Evolutionary conservation across 192 early-diverging fungal species (phyloP), one percentile per base, ranked within the genome.

Genomic region (Coemansia sp.): DNA sequence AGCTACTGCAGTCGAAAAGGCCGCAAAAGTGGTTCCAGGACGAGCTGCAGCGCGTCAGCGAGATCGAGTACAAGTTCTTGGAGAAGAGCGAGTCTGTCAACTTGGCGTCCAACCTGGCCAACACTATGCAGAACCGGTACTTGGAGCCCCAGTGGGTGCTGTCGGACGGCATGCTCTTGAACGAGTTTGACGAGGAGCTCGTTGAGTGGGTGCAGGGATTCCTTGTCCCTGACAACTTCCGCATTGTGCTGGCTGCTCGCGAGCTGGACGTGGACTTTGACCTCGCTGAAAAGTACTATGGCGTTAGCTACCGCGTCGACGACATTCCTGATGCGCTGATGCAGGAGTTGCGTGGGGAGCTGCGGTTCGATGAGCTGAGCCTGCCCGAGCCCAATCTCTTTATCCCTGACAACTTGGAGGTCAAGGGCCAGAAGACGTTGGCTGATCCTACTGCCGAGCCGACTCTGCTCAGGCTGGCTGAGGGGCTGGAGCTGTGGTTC

Each of bases 321-420:
- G 65, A 82, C 11, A 73, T 96, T n/a, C 75, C 82, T 1, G 67
- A 72, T 3, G 70, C 72, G 1, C 71, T 93, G 23, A 68, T 85
- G 56, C 72, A 83, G 16, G 70, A 70, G 9, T 36, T 74, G 41
- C 38, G 41, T 21, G 57, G 39, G 4, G 20, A 42, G 63, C 16
- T 68, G 43, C 59, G 64, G 20, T 65, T 62, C 45, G 84, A 88
- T 62, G 64, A 89, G 21, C 85, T 95, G 21, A 79, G 88, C 66
- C 68, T 94, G 36, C 92, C 92, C 6, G 64, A 41, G n/a, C 84
- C 84, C 25, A 97, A 97, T 79, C 85, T 80, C 41, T 97, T 97
- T 66, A 89, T 97, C 47, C 95, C 94, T 2, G 85, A 88, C 37
- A 87, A 92, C 73, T 89, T 99, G 69, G 77, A 85, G 56, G 86